Base-by-base conservation (phyloP, 148 eudicot genomes). In the Vaccinium corymbosum region DNA sequence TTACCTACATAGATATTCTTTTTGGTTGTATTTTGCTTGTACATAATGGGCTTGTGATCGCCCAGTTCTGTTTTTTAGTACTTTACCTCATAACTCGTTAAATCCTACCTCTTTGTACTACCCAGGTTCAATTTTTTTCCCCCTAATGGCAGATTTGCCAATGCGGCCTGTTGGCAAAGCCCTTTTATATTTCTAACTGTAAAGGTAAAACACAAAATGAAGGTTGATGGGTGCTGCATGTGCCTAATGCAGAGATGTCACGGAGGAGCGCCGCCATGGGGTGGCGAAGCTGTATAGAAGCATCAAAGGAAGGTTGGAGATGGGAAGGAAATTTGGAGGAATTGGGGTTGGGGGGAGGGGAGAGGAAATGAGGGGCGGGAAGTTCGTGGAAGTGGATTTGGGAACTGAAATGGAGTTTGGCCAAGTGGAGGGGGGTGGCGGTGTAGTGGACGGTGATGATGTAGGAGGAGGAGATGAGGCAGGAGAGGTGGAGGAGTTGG, bases 401-500 rank as follows among this genome's bases (percentile, higher is more conserved):
- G 55, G 53, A 77, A 11, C 55, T 76, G 59, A 80, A 52, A 14
- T 89, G 88, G 51, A 84, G 62, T 71, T 85, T 85, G 81, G 85
- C 89, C 73, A 85, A 89, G 74, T 42, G 89, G 68, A 72, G 85
- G 72, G 87, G 89, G 77, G 84, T 83, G 68, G 73, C 29, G 16
- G 73, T 75, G 7, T 75, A 87, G 81, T 89, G 85, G 55, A 87
- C 89, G 0, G 86, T 82, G 5, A 89, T 53, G 1, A 68, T 27
- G 82, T 80, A 83, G 56, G 90, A 4, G 6, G 46, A 66, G 27
- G 87, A 38, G 3, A 87, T 25, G 35, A 57, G 83, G 49, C 84
- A 85, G 75, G 90, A 80, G 71, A 89, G 86, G 5, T 85, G 89
- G 87, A 87, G 89, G 62, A 86, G 87, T 32, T 81, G 90, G 83